These are phyloP conservation scores for Sphaerulina musiva DNA, from an alignment of 2,329 filamentous ascomycete species.

Conservation along the genomic window DNA sequence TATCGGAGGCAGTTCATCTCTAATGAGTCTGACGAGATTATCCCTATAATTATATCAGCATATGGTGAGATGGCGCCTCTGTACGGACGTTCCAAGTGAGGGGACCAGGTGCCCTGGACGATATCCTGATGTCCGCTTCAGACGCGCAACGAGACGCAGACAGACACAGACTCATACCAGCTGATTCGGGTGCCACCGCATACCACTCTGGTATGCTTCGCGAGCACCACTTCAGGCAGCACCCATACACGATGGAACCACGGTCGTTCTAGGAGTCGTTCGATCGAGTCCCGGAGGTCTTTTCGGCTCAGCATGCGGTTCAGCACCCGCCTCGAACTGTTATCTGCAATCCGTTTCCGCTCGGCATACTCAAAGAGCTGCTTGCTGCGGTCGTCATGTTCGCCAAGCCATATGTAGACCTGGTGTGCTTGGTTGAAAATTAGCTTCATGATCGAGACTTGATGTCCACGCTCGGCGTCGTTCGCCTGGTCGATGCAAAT, in stretches of 20 bases:
- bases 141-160: neutral
- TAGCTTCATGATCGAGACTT: conserved; percentile 34
- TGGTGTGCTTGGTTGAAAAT: conserved; percentile 30
- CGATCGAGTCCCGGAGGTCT: conserved; percentile 27
- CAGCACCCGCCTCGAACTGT: conserved; percentile 14
- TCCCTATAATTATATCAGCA: conserved; percentile 13
- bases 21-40: conserved; percentile 26
- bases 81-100: too few species aligned
- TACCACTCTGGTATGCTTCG: conserved; percentile 21
- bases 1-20: conserved; percentile 18
- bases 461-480: conserved; percentile 28
- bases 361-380: conserved; percentile 28
- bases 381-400: conserved; percentile 24
- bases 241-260: conserved; percentile 31
- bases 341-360: conserved; percentile 21
- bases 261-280: conserved; percentile 25
- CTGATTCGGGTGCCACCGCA: conserved; percentile 19
- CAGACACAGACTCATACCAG: conserved; percentile 10
- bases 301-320: conserved; percentile 21
- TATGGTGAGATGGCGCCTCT: neutral
- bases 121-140: too few species aligned
- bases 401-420: conserved; percentile 28
- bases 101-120: too few species aligned
- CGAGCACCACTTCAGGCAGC: conserved; percentile 24
- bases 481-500: conserved; percentile 34